Conservation (phyloP, 2,329 filamentous ascomycete species). For the Beauveria varroae region DNA sequence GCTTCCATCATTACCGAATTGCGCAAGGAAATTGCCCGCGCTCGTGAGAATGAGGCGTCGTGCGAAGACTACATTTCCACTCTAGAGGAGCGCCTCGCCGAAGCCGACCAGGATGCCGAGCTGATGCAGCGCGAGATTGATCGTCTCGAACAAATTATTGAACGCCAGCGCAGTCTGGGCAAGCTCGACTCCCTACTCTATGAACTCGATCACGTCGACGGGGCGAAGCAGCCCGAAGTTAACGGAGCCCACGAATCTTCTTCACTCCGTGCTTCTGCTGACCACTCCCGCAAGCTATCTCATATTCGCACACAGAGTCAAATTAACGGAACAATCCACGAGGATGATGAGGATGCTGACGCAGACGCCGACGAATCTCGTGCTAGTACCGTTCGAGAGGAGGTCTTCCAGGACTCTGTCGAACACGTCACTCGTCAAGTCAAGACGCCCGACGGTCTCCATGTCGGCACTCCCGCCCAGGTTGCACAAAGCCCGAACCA, state of each 20-base stretch:
- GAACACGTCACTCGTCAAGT: not conserved
- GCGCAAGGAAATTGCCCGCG: constrained; percentile 81
- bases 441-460: constrained; percentile 1
- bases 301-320: constrained; percentile 45
- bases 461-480: constrained; percentile 41
- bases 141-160: constrained; percentile 86
- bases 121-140: constrained; percentile 96
- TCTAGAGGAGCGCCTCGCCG: constrained; percentile 86
- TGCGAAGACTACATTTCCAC: constrained; percentile 97
- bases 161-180: constrained; percentile 88
- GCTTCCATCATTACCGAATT: constrained; percentile 77
- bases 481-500: constrained; percentile 66
- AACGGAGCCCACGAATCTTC: constrained; percentile 29
- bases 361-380: constrained; percentile 22
- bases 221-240: constrained; percentile 37
- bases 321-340: constrained; percentile 46
- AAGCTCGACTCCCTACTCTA: constrained; percentile 89
- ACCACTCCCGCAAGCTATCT: constrained; percentile 44
- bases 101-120: constrained; percentile 92
- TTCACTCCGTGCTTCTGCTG: constrained; percentile 34
- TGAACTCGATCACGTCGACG: constrained; percentile 75
- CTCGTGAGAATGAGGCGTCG: constrained; percentile 81
- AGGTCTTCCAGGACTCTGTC: constrained; percentile 14
- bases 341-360: constrained; percentile 41
- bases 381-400: constrained; percentile 28